Conservation (phyloP, 495 filamentous ascomycete species). For the Xylaria venustula region DNA sequence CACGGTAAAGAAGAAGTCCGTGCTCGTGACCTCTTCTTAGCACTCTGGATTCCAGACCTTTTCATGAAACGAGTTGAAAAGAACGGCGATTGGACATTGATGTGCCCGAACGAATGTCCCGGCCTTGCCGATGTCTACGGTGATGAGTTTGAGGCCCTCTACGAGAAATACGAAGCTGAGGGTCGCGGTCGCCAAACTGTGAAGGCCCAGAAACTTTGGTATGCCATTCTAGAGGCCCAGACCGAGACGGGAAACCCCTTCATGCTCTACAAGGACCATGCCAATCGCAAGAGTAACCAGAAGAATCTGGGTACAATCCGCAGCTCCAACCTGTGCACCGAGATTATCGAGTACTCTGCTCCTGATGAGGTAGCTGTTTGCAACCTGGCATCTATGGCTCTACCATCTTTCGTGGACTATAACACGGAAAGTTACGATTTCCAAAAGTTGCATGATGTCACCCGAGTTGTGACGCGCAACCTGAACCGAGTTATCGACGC, state of each 20-base stretch:
- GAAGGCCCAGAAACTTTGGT: conserved; percentile 99
- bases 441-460: conserved; percentile 89
- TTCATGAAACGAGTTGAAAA: conserved; percentile 99
- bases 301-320: conserved; percentile 98
- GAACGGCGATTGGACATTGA: conserved; percentile 93
- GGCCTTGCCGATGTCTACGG: conserved; percentile 95
- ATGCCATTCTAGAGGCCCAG: conserved; percentile 94
- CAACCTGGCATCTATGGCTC: conserved; percentile 91
- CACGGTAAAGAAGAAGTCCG: conserved; percentile 98
- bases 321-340: conserved; percentile 97
- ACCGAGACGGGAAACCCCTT: conserved; percentile 98
- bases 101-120: conserved; percentile 94
- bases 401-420: conserved; percentile 86
- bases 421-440: conserved; percentile 84
- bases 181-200: conserved; percentile 84
- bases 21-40: conserved; percentile 95
- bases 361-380: conserved; percentile 98
- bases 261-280: conserved; percentile 98
- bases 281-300: conserved; percentile 99
- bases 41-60: conserved; percentile 96
- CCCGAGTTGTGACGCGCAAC: conserved; percentile 84
- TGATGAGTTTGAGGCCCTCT: conserved; percentile 93
- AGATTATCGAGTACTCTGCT: conserved; percentile 96
- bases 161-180: conserved; percentile 89
- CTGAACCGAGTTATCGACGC: conserved; percentile 96